Evolutionary conservation across 2,329 filamentous ascomycete species (phyloP).

Genomic region (Biscogniauxia sp.): DNA sequence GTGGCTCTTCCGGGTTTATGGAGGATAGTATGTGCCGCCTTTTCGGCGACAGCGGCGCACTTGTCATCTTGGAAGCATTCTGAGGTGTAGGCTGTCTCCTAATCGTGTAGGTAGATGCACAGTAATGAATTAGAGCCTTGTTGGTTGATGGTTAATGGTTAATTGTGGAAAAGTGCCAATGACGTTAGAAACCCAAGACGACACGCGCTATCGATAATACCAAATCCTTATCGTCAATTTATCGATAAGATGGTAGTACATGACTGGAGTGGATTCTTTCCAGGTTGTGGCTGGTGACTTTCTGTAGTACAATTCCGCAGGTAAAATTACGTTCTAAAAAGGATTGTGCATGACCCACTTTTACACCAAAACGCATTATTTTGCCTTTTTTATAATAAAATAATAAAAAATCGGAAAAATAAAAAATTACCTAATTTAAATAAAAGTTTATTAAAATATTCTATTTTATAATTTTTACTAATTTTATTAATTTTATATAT

Average conservation of each 20-base stretch:
- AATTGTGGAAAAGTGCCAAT: not conserved
- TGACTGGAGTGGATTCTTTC: not conserved
- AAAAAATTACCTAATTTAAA: no score
- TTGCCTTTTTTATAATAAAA: no score
- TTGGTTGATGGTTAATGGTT: constrained; percentile 19
- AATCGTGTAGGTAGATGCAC: not conserved
- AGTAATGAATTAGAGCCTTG: constrained; percentile 3
- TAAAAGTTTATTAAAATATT: no score
- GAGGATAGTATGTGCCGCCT: constrained; percentile 35
- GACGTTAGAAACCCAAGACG: not conserved
- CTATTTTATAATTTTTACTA: no score
- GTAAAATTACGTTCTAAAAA: no score
- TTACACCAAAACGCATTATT: no score
- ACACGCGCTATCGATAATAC: not conserved
- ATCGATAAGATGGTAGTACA: not conserved
- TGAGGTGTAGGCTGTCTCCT: constrained; percentile 5
- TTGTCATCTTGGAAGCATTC: constrained; percentile 29
- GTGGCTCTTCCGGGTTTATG: constrained; percentile 28
- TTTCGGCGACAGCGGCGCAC: constrained; percentile 29
- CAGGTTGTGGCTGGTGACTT: not conserved
- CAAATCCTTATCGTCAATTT: not conserved
- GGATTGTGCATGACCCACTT: no score
- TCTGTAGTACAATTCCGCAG: no score
- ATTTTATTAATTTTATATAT: no score
- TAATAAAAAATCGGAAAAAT: no score